phyloP scores from a whole-genome alignment of 2,329 filamentous ascomycete genomes.

The Hypoxylon sp. region DNA sequence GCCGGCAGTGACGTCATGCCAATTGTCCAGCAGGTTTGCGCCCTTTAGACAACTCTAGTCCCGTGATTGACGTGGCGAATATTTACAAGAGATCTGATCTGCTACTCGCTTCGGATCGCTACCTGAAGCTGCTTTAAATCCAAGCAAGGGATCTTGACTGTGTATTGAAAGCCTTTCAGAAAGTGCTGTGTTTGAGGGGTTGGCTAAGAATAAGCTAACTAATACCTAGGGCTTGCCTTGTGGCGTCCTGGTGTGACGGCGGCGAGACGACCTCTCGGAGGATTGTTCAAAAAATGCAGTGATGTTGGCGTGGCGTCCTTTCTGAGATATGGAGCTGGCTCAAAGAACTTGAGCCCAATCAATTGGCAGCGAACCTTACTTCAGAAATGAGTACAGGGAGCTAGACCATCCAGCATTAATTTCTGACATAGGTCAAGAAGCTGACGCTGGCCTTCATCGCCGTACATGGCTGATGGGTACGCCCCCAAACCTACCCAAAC shows the following conservation, averaged over 20 bases:
- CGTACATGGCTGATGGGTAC: background rate
- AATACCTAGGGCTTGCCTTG: too few relatives aligned
- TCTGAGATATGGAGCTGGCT: too few relatives aligned
- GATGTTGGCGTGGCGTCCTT: too few relatives aligned
- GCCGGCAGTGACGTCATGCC: conserved; percentile 39
- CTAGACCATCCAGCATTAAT: background rate
- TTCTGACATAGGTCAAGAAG: background rate
- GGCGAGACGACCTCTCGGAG: background rate
- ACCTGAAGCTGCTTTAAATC: background rate
- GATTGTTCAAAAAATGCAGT: background rate
- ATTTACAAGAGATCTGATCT: conserved; percentile 5
- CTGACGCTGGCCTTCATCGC: background rate
- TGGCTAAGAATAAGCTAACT: background rate
- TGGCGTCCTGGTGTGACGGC: conserved; percentile 3
- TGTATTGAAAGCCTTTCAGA: background rate
- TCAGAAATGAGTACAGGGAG: too few relatives aligned
- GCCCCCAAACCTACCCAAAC: background rate
- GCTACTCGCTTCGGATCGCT: background rate
- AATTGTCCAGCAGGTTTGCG: conserved; percentile 39
- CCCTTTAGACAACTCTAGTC: conserved; percentile 16
- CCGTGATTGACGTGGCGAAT: conserved; percentile 39
- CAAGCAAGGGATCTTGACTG: conserved; percentile 10
- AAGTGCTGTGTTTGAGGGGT: background rate
- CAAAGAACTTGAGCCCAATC: too few relatives aligned
- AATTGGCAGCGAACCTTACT: too few relatives aligned